phyloP scores from a whole-genome alignment of 164 flowering plant genomes.

The Saururus chinensis region DNA sequence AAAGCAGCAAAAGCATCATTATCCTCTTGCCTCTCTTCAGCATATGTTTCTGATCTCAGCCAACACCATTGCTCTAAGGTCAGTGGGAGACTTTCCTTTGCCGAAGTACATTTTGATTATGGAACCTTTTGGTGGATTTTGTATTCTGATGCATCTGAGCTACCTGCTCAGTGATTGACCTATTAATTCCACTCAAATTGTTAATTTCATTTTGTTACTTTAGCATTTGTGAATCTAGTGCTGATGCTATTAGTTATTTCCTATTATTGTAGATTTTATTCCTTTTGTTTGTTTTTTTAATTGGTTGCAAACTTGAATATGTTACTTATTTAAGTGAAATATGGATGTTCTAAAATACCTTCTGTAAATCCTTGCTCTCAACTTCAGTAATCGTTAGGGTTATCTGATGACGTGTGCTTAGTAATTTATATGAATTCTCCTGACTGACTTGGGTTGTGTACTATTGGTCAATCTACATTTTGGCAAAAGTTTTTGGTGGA shows the following conservation, averaged over 20 bases:
- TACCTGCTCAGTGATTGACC: not conserved
- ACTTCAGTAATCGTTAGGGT: too few species aligned
- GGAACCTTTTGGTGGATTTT: not conserved
- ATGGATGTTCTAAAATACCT: too few species aligned
- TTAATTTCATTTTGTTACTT: not conserved
- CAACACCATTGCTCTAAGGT: constrained; percentile 20
- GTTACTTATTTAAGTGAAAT: too few species aligned
- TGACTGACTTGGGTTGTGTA: too few species aligned
- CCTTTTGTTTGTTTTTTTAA: too few species aligned
- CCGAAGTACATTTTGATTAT: not conserved
- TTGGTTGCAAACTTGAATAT: too few species aligned
- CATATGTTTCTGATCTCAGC: constrained; percentile 14
- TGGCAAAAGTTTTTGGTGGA: too few species aligned
- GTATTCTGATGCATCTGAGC: not conserved
- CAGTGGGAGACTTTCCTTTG: not conserved
- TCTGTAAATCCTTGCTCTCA: too few species aligned
- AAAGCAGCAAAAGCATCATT: constrained; percentile 19
- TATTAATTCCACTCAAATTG: not conserved
- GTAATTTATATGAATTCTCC: too few species aligned
- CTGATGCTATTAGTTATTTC: not conserved
- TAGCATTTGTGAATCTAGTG: not conserved
- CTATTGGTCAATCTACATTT: too few species aligned
- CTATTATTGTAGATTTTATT: too few species aligned
- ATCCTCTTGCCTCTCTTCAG: constrained; percentile 11
- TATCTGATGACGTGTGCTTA: too few species aligned